phyloP scores from a whole-genome alignment of 129 eudicot species.

The Flaveria robusta region DNA sequence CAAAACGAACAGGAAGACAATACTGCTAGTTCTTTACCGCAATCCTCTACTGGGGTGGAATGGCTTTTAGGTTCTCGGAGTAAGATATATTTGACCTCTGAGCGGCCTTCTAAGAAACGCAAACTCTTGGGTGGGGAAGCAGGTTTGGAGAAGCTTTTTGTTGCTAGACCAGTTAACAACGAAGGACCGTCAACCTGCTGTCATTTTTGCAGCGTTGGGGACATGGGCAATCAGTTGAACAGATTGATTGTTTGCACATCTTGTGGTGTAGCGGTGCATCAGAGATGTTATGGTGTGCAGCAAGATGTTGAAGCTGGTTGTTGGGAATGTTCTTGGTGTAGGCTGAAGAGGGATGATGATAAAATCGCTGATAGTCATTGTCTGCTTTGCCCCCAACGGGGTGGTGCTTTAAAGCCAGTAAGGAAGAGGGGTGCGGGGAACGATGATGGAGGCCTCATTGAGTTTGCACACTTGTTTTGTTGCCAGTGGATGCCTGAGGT shows the following conservation, averaged over 20 bases:
- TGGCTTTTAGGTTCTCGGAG: slow-evolving; percentile 97
- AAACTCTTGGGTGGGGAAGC: slow-evolving; percentile 89
- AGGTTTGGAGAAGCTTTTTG: slow-evolving; percentile 86
- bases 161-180: slow-evolving; percentile 71
- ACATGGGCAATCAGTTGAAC: slow-evolving; percentile 67
- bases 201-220: slow-evolving; percentile 86
- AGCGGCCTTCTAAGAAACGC: slow-evolving; percentile 89
- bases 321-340: slow-evolving; percentile 95
- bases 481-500: slow-evolving; percentile 98
- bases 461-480: slow-evolving; percentile 93
- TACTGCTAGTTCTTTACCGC: slow-evolving; percentile 26
- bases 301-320: slow-evolving; percentile 60
- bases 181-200: slow-evolving; percentile 66
- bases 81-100: slow-evolving; percentile 70
- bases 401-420: slow-evolving; percentile 72
- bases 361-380: slow-evolving; percentile 53
- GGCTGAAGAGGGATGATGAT: slow-evolving; percentile 45
- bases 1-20: slow-evolving; percentile 27
- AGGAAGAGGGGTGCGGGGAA: slow-evolving; percentile 43
- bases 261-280: slow-evolving; percentile 84
- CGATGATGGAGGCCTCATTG: slow-evolving; percentile 43
- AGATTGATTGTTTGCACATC: slow-evolving; percentile 69
- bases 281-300: slow-evolving; percentile 93
- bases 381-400: slow-evolving; percentile 70
- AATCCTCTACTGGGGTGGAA: slow-evolving; percentile 67